Conservation (phyloP, 352 stramenopile genomes). For the Pythium brachiatum region DNA sequence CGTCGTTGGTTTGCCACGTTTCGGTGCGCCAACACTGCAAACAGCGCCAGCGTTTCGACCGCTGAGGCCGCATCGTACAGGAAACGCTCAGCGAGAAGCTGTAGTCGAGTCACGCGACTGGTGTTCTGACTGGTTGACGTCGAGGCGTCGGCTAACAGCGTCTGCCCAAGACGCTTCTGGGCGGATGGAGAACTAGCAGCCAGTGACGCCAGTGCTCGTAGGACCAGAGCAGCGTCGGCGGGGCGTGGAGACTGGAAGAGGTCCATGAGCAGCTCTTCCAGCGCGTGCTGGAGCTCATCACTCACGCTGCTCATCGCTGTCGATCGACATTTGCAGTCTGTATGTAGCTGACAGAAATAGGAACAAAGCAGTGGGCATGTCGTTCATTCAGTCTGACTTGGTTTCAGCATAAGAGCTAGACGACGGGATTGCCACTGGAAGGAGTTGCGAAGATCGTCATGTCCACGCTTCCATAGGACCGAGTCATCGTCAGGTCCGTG, state of each 20-base stretch:
- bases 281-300: conserved; percentile 4
- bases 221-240: conserved; percentile 5
- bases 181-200: conserved; percentile 4
- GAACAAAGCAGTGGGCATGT: not conserved
- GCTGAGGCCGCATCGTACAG: conserved; percentile 39
- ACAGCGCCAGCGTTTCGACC: conserved; percentile 21
- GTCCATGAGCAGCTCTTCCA: conserved; percentile 18
- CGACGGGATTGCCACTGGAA: not conserved
- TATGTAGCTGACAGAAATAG: not conserved
- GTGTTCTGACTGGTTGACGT: not conserved
- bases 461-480: conserved; percentile 73
- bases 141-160: not conserved
- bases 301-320: not conserved
- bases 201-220: conserved; percentile 7
- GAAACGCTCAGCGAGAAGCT: conserved; percentile 4
- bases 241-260: conserved; percentile 12
- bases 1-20: conserved; percentile 40
- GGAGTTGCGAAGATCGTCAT: conserved; percentile 9
- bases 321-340: not conserved
- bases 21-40: conserved; percentile 34
- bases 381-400: not conserved
- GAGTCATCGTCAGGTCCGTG: conserved; percentile 46
- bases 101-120: not conserved
- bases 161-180: conserved; percentile 8
- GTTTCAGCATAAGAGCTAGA: not conserved